Base-by-base conservation (phyloP, 352 stramenopile species). In the Pythium phragmiticola region DNA sequence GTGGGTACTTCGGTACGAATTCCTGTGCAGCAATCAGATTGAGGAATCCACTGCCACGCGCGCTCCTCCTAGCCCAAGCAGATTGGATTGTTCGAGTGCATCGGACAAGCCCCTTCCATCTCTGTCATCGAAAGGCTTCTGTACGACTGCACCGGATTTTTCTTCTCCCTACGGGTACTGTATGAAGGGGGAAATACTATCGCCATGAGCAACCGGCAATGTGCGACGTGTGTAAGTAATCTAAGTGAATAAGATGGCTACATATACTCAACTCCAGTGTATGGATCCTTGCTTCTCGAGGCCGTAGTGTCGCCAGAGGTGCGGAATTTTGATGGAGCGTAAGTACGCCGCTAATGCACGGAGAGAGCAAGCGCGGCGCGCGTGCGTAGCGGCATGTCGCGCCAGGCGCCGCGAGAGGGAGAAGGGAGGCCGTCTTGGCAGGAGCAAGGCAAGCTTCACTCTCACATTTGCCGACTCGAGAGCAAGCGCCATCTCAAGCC, bases 241-340 rank as follows among this genome's bases (percentile, higher is more conserved):
- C 11, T 42, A 28, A n/a, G 26, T 26, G 39, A 70, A 60, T 57
- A 70, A 70, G 56, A 70, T 70, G 63, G 63, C 56, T 70, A 70
- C 63, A 70, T 23, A 69, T 63, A 64, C 21, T 69, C 48, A 59
- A 28, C 14, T 5, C 41, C 3, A 69, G 50, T 56, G 50, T 41
- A 69, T 63, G 62, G 55, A 23, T 50, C 45, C 9, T 21, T 30
- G 7, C 12, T 21, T 28, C 45, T 46, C n/a, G 2, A 46, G 41
- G 13, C 2, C n/a, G 41, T n/a, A 46, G 41, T 46, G 41, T 46
- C 17, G 17, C 17, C 21, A 28, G 11, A 2, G 7, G 45, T 26
- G 45, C 2, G 45, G 21, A 17, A 23, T 50, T 12, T 42, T 12
- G 3, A 16, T 6, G 37, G 11, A 42, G 37, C 6, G 37, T 16